These are phyloP conservation scores for Xylariales sp. DNA, from an alignment of 2,329 filamentous ascomycete species.

Conservation along the genomic window DNA sequence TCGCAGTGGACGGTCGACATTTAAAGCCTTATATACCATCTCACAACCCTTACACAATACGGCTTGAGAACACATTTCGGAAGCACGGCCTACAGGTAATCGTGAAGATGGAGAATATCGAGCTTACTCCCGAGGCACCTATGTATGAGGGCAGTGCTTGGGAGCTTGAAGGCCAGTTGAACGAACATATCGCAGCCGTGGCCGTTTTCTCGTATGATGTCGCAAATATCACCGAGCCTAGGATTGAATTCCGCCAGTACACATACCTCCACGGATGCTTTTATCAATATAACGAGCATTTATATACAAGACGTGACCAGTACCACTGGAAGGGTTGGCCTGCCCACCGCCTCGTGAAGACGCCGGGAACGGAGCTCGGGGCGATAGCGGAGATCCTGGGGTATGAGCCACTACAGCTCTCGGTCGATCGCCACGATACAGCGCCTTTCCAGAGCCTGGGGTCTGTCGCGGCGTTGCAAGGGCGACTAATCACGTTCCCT, in stretches of 20 bases:
- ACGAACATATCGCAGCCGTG: slow-evolving; percentile 61
- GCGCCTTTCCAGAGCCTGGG: slow-evolving; percentile 38
- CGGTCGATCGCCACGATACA: slow-evolving; percentile 8
- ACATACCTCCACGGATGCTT: no score
- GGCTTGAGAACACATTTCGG: slow-evolving; percentile 21
- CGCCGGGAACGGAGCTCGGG: slow-evolving; percentile 35
- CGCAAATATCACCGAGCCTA: slow-evolving; percentile 53
- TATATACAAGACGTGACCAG: no score
- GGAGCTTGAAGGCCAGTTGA: slow-evolving; percentile 52
- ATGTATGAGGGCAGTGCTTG: slow-evolving; percentile 48
- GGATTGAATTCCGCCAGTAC: slow-evolving; percentile 40
- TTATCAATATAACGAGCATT: no score
- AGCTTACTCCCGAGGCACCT: slow-evolving; percentile 55
- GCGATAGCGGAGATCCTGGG: slow-evolving; percentile 23
- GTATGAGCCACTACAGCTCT: slow-evolving; percentile 29
- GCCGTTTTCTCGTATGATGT: slow-evolving; percentile 60
- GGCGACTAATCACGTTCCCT: slow-evolving; percentile 51
- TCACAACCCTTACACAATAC: slow-evolving; percentile 14
- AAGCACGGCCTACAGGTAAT: slow-evolving; percentile 51
- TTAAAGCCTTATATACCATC: background rate
- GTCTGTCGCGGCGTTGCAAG: slow-evolving; percentile 37
- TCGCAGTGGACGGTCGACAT: background rate
- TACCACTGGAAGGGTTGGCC: no score
- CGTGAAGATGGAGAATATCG: slow-evolving; percentile 58
- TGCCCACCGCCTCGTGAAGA: no score